Percentiles rank a stretch among this genome's conserved stretches.
phyloP scores from a whole-genome alignment of 257 asterid genomes.

The Lavandula angustifolia region DNA sequence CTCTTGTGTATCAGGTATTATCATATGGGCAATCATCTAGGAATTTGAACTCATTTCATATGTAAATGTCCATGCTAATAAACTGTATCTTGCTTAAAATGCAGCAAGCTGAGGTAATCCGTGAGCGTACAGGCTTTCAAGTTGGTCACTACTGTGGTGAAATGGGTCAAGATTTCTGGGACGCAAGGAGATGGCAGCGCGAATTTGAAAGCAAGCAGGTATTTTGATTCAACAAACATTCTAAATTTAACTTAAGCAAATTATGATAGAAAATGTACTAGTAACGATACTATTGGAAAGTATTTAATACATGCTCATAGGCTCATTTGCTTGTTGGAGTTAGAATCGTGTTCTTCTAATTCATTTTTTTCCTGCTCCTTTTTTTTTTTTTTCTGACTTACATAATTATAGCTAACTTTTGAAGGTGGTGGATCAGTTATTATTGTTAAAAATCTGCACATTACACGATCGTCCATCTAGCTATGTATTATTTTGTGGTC shows the following conservation, averaged over 20 bases:
- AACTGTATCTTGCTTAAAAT: constrained; percentile 13
- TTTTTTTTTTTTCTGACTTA: not conserved
- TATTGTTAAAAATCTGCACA: not conserved
- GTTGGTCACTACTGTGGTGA: constrained; percentile 99
- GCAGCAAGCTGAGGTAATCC: constrained; percentile 99
- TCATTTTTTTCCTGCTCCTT: not conserved
- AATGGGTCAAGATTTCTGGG: constrained; percentile 99
- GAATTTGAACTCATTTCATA: constrained; percentile 21
- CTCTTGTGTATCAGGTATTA: constrained; percentile 94
- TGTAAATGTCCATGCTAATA: constrained; percentile 26
- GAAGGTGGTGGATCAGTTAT: not conserved
- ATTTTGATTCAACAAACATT: constrained; percentile 21
- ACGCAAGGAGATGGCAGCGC: constrained; percentile 97
- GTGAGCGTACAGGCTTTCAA: constrained; percentile 83
- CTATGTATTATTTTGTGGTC: not conserved
- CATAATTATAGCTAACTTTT: not conserved
- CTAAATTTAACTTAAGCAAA: constrained; percentile 19
- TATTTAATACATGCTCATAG: constrained; percentile 1
- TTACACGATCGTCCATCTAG: not conserved
- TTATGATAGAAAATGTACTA: not conserved
- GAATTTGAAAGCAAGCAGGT: constrained; percentile 98
- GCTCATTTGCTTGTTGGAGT: constrained; percentile 19
- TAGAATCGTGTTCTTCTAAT: not conserved
- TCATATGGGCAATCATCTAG: constrained; percentile 15
- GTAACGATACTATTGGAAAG: constrained; percentile 14